Evolutionary conservation across 192 early-diverging fungal genomes (phyloP), one percentile per base, ranked within the genome.

Genomic region (Dispira simplex): DNA sequence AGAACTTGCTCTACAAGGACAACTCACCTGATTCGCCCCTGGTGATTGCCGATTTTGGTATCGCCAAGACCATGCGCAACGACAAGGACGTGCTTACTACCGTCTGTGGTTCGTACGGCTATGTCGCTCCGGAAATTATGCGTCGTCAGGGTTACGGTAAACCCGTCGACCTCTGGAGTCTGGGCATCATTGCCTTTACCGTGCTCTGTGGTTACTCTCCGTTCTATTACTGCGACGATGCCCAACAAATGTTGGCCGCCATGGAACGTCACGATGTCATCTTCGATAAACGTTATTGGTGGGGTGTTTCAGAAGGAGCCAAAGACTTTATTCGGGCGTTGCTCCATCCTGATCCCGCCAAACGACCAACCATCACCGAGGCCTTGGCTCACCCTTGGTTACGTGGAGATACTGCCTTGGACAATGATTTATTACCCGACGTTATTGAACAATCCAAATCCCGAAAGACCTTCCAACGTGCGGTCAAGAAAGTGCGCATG

Each of bases 81-180:
- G 80, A 80, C 60, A 74, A 86, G 63, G 79, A 85, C 70, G 73
- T 90, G 18, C 66, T 90, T 47, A 84, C 76, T 25, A 90, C 91
- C 25, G 78, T 90, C 66, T 93, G 91, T 68, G 93, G 93, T 32
- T 91, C 90, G 20, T 83, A 86, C 64, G 90, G 90, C 26, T 91
- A 86, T 73, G 83, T 71, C n/a, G 88, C 88, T 13, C 87, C 86
- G 20, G 93, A 98, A 75, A 83, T 98, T 23, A 71, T 94, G n/a
- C 71, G 82, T 60, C 81, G 88, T 62, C 76, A 81, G 57, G 86
- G 87, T 8, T 89, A 98, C 72, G 87, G 90, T 43, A 90, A 91
- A 71, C 71, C 88, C 20, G 92, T 98, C 2, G 93, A 98, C 71
- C 77, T 98, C 67, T 98, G 92, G 92, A 88, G 88, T 9, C 84